Conservation (phyloP, 2,329 filamentous ascomycete species). For the Paracoccidioides lutzii region DNA sequence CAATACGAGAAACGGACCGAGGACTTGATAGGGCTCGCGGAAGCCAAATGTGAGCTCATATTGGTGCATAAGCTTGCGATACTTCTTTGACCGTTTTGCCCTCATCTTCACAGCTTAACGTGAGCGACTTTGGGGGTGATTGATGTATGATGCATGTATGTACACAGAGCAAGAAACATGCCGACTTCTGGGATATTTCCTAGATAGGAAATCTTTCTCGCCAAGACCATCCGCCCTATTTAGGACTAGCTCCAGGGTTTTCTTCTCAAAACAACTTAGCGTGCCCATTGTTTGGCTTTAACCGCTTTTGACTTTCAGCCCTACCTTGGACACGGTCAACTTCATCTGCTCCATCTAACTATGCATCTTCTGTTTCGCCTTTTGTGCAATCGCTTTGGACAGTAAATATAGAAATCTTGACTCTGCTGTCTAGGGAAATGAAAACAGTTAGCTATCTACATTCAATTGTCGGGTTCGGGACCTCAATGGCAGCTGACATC, state of each 20-base stretch:
- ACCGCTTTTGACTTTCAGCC: background rate
- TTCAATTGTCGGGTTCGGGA: no score
- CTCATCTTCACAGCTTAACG: conserved; percentile 40
- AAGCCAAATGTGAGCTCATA: conserved; percentile 82
- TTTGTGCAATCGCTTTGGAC: no score
- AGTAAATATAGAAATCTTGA: no score
- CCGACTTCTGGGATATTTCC: background rate
- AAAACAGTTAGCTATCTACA: no score
- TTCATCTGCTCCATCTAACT: no score
- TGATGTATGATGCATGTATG: background rate
- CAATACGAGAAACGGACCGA: conserved; percentile 39
- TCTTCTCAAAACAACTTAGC: background rate
- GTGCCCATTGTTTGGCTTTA: background rate
- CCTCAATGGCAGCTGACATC: no score
- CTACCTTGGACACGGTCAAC: background rate
- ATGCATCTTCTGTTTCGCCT: background rate
- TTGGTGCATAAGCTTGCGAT: conserved; percentile 86
- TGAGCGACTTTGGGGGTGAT: background rate
- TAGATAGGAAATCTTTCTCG: background rate
- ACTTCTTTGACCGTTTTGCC: conserved; percentile 58
- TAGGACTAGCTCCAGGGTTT: background rate
- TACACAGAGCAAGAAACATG: background rate
- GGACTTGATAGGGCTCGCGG: conserved; percentile 84
- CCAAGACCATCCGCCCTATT: background rate
- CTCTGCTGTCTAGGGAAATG: no score